phyloP scores from a whole-genome alignment of 495 filamentous ascomycete species.

The Aspergillus kassunensis region DNA sequence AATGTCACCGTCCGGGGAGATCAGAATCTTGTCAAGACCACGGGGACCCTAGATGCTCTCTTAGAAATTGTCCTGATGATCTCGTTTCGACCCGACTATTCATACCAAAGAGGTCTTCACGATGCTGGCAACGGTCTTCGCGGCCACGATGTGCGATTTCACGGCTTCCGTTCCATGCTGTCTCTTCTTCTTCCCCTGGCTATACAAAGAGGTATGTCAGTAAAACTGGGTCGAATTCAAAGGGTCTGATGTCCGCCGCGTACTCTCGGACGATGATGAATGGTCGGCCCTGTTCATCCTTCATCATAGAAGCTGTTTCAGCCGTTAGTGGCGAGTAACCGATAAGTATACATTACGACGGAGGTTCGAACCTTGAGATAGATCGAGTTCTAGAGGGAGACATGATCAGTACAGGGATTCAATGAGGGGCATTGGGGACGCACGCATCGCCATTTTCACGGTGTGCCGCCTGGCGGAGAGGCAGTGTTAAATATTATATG shows the following conservation, averaged over 20 bases:
- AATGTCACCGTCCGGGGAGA: conserved; percentile 98
- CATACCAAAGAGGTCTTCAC: conserved; percentile 87
- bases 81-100: not conserved
- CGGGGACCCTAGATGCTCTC: conserved; percentile 65
- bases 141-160: conserved; percentile 95
- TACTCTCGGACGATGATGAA: conserved; percentile 99
- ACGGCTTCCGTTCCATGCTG: conserved; percentile 94
- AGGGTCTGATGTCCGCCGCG: conserved; percentile 35
- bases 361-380: conserved; percentile 60
- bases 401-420: conserved; percentile 26
- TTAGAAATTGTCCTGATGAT: conserved; percentile 18
- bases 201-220: conserved; percentile 32
- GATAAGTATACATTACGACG: not conserved
- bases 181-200: conserved; percentile 97
- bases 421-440: conserved; percentile 41
- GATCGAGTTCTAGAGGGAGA: conserved; percentile 58
- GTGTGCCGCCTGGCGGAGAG: conserved; percentile 33
- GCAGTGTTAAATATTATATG: not conserved
- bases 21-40: conserved; percentile 98
- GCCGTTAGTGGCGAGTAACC: conserved; percentile 23
- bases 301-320: conserved; percentile 63
- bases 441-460: conserved; percentile 65
- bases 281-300: conserved; percentile 93
- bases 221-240: conserved; percentile 7
- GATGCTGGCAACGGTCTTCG: conserved; percentile 91